Base-by-base conservation (phyloP, 495 filamentous ascomycete genomes). In the Bacidia rubella region DNA sequence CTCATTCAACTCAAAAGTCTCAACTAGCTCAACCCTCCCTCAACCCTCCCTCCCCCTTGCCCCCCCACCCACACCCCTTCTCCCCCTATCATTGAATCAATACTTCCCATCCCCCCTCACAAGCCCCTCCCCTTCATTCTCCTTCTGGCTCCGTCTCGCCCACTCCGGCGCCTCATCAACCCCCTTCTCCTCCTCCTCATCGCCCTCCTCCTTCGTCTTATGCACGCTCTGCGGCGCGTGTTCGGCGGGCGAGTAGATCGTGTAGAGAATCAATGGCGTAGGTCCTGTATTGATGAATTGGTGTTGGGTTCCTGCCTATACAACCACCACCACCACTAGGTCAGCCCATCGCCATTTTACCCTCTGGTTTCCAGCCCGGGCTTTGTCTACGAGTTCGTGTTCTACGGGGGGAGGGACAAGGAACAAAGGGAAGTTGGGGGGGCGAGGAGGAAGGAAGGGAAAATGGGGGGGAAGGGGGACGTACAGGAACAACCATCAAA, bases 201-300 rank as follows among this genome's bases (percentile, higher is more conserved):
- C 76, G 0, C 74, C 80, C 58, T 81, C 69, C 57, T 77, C 76
- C 65, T 82, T 82, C 0, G 74, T 80, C 59, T 72, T 62, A 62
- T 82, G 79, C 41, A 81, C 75, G 12, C 75, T 76, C 26, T 64
- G 69, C 1, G 73, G 62, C 44, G 72, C 67, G 59, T 82, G 79
- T 60, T 82, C 77, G 0, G 79, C 78, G 0, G 78, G 76, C 1
- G 72, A 73, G 57, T 82, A 83, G n/a, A 81, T 70, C 0, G 77
- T 82, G 17, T 80, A 73, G 20, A 81, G 62, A 51, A 79, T 75
- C 57, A 80, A 63, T 65, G 5, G 67, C 61, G 44, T 35, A 5
- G 15, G 29, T 35, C 15, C 29, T 35, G 15, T 35, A 35, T 35
- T 35, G 29, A 35, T 63, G 57, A 83, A 82, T 58, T 82, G 78